These are phyloP conservation scores for Solioccasus polychromus DNA, from an alignment of 768 basidiomycete species.

Conservation along the genomic window DNA sequence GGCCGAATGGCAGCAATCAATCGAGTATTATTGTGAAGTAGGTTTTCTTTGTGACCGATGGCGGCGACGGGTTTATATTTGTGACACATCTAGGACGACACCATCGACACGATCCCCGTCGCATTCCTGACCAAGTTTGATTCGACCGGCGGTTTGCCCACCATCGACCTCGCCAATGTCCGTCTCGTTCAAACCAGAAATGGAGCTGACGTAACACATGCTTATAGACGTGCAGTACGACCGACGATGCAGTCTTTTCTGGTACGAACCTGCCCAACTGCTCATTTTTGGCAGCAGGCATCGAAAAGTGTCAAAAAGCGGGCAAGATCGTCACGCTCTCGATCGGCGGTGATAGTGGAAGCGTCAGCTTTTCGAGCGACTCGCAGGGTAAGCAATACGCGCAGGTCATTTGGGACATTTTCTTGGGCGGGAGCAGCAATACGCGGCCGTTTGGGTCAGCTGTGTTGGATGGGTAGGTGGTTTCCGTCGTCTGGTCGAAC, in stretches of 20 bases:
- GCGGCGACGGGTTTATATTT: background rate
- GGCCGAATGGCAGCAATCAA: conserved; percentile 29
- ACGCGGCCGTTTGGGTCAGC: conserved; percentile 72
- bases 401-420: conserved; percentile 63
- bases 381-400: conserved; percentile 58
- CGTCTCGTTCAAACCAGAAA: background rate
- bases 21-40: conserved; percentile 33
- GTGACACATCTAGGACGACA: conserved; percentile 40
- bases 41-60: background rate
- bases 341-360: conserved; percentile 61
- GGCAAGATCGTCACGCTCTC: conserved; percentile 61
- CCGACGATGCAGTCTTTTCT: conserved; percentile 53
- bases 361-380: conserved; percentile 57
- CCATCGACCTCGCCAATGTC: conserved; percentile 58
- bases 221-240: conserved; percentile 60
- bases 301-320: conserved; percentile 60
- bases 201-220: too few species aligned
- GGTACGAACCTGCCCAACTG: conserved; percentile 66
- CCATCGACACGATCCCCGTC: conserved; percentile 57
- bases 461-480: conserved; percentile 63
- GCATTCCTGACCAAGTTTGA: conserved; percentile 64
- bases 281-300: conserved; percentile 54
- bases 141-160: conserved; percentile 53
- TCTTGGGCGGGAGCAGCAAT: conserved; percentile 59
- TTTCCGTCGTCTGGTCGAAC: conserved; percentile 8